Evolutionary conservation across 495 filamentous ascomycete genomes (phyloP).

Genomic region (Aspergillus ellipticus): DNA sequence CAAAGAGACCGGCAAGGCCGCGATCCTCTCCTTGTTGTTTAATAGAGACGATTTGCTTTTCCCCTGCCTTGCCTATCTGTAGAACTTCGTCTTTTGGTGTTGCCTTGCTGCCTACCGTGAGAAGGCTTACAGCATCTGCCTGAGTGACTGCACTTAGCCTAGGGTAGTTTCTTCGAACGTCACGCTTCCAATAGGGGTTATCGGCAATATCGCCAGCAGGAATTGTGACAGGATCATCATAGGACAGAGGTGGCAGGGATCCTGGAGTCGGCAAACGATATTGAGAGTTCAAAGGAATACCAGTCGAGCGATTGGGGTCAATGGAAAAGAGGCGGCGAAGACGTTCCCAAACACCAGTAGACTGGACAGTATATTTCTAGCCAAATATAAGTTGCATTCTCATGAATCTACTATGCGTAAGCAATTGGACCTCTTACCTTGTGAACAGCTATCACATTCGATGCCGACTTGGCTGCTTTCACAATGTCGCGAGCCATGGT

Average conservation of each 20-base stretch:
- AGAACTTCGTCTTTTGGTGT: constrained; percentile 70
- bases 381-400: not conserved
- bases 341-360: constrained; percentile 81
- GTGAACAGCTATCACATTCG: constrained; percentile 34
- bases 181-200: constrained; percentile 98
- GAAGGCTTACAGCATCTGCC: constrained; percentile 77
- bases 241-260: constrained; percentile 65
- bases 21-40: constrained; percentile 70
- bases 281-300: constrained; percentile 88
- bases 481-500: constrained; percentile 40
- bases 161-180: constrained; percentile 83
- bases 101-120: constrained; percentile 81
- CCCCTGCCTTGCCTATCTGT: constrained; percentile 77
- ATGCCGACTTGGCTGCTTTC: constrained; percentile 43
- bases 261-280: constrained; percentile 88
- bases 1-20: constrained; percentile 66
- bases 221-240: constrained; percentile 85
- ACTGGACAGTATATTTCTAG: constrained; percentile 97
- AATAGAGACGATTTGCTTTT: constrained; percentile 75
- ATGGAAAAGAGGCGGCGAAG: constrained; percentile 75
- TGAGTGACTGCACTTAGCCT: constrained; percentile 74
- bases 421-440: constrained; percentile 23
- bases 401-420: not conserved
- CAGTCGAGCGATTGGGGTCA: constrained; percentile 85
- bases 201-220: constrained; percentile 95